Percentiles rank a stretch among this genome's conserved stretches.
These are phyloP conservation scores for Vaccinium macrocarpon DNA, from an alignment of 148 eudicot species.

Conservation along the genomic window DNA sequence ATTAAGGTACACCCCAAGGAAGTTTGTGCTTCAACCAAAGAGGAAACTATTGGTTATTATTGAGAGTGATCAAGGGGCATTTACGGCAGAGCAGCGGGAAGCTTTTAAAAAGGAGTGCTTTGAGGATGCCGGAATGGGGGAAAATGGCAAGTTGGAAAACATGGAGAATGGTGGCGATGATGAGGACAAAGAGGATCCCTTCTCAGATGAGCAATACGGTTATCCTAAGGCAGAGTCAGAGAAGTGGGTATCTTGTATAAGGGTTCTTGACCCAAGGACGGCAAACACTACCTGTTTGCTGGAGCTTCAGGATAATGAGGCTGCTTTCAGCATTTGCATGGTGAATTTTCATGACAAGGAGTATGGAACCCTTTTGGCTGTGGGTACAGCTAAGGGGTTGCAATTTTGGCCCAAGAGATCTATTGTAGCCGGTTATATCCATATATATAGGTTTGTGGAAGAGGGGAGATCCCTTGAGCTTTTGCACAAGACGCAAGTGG, in stretches of 20 bases:
- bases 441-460: constrained; percentile 85
- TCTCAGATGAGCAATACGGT: constrained; percentile 93
- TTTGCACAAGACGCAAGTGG: constrained; percentile 96
- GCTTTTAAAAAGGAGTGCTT: constrained; percentile 78
- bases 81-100: constrained; percentile 92
- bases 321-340: constrained; percentile 91
- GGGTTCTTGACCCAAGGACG: constrained; percentile 90
- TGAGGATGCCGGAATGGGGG: constrained; percentile 76
- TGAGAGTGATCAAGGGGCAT: constrained; percentile 96
- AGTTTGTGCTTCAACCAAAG: constrained; percentile 88
- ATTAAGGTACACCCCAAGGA: constrained; percentile 91
- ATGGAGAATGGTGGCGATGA: constrained; percentile 82
- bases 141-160: constrained; percentile 70
- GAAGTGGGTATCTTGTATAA: constrained; percentile 95
- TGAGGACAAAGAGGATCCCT: constrained; percentile 73
- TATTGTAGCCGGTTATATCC: constrained; percentile 79
- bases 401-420: constrained; percentile 87
- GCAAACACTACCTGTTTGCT: constrained; percentile 74
- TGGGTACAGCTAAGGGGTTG: constrained; percentile 92
- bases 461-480: constrained; percentile 90
- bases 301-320: constrained; percentile 98
- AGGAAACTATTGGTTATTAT: constrained; percentile 69
- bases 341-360: constrained; percentile 97
- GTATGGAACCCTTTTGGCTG: constrained; percentile 92
- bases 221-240: constrained; percentile 90